These are phyloP conservation scores for Alternaria brassicae DNA, from an alignment of 2,329 filamentous ascomycete species.

Conservation along the genomic window DNA sequence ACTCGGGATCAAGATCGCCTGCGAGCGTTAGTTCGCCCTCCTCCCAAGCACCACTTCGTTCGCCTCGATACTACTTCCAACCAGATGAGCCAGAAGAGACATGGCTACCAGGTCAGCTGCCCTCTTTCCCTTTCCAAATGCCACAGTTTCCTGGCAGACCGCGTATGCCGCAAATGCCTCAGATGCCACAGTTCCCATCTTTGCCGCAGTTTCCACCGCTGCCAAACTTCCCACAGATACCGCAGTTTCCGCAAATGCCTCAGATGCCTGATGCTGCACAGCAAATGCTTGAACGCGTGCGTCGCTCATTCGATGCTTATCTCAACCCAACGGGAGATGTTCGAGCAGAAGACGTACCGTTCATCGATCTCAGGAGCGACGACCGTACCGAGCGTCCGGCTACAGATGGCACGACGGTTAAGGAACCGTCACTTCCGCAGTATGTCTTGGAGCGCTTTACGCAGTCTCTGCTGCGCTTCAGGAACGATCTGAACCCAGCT, in stretches of 20 bases:
- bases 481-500: constrained; percentile 52
- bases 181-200: constrained; percentile 41
- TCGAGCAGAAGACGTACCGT: constrained; percentile 42
- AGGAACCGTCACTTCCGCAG: constrained; percentile 52
- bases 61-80: constrained; percentile 48
- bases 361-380: constrained; percentile 48
- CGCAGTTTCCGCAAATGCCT: constrained; percentile 34
- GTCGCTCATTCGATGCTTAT: constrained; percentile 53
- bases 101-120: constrained; percentile 48
- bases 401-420: constrained; percentile 46
- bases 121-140: constrained; percentile 48
- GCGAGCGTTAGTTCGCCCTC: constrained; percentile 43
- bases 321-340: constrained; percentile 51
- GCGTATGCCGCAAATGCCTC: constrained; percentile 42
- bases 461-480: constrained; percentile 54
- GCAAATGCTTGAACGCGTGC: constrained; percentile 47
- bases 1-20: constrained; percentile 37
- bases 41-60: constrained; percentile 41
- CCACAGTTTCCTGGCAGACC: constrained; percentile 45
- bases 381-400: constrained; percentile 45
- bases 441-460: constrained; percentile 57
- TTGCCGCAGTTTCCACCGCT: constrained; percentile 44
- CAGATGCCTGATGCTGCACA: constrained; percentile 43
- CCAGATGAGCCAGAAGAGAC: constrained; percentile 48
- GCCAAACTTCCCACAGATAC: constrained; percentile 39